Conservation (phyloP, 2,329 filamentous ascomycete species). For the Calycina herbarum region DNA sequence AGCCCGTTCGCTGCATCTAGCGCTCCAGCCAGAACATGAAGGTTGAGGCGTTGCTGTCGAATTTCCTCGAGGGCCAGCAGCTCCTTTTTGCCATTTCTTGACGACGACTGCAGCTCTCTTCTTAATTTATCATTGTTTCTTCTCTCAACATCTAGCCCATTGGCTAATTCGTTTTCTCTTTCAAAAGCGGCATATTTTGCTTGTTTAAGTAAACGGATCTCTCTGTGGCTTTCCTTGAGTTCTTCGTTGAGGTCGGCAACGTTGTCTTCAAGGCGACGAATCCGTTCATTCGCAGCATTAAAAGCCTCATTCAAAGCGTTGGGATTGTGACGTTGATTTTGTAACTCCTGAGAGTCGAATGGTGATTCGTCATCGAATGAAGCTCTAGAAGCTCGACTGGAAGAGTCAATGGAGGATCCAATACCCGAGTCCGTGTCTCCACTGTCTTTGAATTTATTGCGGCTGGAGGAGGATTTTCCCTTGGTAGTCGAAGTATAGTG, state of each 20-base stretch:
- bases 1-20: no score
- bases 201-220: conserved; percentile 26
- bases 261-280: conserved; percentile 19
- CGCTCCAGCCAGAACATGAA: no score
- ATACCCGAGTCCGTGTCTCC: conserved; percentile 28
- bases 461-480: conserved; percentile 14
- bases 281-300: conserved; percentile 29
- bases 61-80: no score
- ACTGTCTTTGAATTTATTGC: conserved; percentile 19
- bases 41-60: no score
- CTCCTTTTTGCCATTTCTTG: no score
- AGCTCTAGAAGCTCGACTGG: conserved; percentile 27
- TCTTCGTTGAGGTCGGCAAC: conserved; percentile 19
- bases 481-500: conserved; percentile 18
- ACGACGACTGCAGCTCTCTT: no score
- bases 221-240: conserved; percentile 29
- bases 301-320: conserved; percentile 30
- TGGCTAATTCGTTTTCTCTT: no score
- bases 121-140: no score
- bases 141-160: no score
- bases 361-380: conserved; percentile 22
- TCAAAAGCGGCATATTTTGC: conserved; percentile 21
- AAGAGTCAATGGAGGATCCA: conserved; percentile 24
- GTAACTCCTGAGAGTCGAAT: conserved; percentile 22
- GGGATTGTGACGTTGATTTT: conserved; percentile 27